Conservation (phyloP, 768 basidiomycete genomes). For the Russula sp. region DNA sequence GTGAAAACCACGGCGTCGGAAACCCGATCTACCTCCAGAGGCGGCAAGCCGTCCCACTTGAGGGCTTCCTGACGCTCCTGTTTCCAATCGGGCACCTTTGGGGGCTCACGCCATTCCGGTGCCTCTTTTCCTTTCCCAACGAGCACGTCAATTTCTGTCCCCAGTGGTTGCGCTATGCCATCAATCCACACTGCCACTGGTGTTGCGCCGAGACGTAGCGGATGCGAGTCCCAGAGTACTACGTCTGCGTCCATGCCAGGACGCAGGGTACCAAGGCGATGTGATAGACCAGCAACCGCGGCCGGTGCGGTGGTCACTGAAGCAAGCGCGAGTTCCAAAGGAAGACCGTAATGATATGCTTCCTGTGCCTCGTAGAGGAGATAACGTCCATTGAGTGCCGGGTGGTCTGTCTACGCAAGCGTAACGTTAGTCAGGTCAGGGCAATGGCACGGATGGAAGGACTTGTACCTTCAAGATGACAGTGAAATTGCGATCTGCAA, state of each 20-base stretch:
- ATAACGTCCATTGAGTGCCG: slow-evolving; percentile 61
- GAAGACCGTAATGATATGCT: slow-evolving; percentile 75
- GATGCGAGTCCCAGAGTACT: slow-evolving; percentile 75
- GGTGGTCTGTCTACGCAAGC: slow-evolving; percentile 54
- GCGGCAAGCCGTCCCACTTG: slow-evolving; percentile 62
- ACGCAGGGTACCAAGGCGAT: slow-evolving; percentile 67
- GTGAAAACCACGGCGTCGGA: slow-evolving; percentile 44
- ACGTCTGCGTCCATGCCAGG: slow-evolving; percentile 45
- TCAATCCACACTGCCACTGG: slow-evolving; percentile 70
- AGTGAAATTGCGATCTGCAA: slow-evolving; percentile 59
- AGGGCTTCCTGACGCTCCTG: slow-evolving; percentile 53
- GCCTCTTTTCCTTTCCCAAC: slow-evolving; percentile 24
- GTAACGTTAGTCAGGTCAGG: not conserved
- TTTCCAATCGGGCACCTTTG: slow-evolving; percentile 52
- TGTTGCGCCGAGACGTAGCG: slow-evolving; percentile 66
- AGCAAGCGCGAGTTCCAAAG: slow-evolving; percentile 59
- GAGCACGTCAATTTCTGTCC: slow-evolving; percentile 36
- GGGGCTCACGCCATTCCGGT: slow-evolving; percentile 29
- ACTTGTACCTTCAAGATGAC: slow-evolving; percentile 66
- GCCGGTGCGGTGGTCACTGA: slow-evolving; percentile 75
- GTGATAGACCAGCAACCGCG: slow-evolving; percentile 63
- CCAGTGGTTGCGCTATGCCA: slow-evolving; percentile 57
- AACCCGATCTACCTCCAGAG: slow-evolving; percentile 39
- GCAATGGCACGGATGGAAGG: not conserved
- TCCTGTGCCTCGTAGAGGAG: slow-evolving; percentile 82